Evolutionary conservation across 2,329 filamentous ascomycete genomes (phyloP).

Genomic region (Juglanconis juglandina): DNA sequence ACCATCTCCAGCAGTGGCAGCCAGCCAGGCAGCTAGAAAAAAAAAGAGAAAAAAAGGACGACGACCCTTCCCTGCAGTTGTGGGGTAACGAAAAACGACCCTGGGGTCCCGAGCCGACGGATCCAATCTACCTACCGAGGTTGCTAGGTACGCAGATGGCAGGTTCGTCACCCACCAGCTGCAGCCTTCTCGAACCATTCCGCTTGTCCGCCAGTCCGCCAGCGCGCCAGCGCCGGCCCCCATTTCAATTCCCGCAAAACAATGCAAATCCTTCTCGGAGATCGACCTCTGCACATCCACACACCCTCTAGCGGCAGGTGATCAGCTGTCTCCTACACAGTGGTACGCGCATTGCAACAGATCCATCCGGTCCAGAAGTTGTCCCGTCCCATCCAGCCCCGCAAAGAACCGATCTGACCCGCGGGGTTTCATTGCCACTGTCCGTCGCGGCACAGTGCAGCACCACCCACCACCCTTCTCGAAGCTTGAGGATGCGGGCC

Average conservation of each 20-base stretch:
- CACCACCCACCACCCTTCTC: neutral
- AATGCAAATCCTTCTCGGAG: too few species aligned
- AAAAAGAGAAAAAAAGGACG: neutral
- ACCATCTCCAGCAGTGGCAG: neutral
- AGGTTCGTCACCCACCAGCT: neutral
- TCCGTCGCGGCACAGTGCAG: neutral
- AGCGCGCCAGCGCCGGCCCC: neutral
- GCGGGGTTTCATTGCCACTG: neutral
- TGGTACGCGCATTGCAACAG: neutral
- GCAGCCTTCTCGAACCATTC: conserved; percentile 2
- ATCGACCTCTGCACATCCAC: neutral
- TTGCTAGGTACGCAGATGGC: too few species aligned
- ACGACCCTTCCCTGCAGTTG: conserved; percentile 3
- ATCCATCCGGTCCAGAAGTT: neutral
- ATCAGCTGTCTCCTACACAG: conserved; percentile 4
- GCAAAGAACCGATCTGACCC: neutral
- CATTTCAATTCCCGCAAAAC: neutral
- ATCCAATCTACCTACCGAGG: neutral
- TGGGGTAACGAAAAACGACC: conserved; percentile 5
- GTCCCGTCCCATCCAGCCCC: neutral
- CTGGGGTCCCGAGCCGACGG: conserved; percentile 3
- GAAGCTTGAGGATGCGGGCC: neutral
- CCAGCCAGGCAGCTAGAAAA: too few species aligned
- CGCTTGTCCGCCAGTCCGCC: neutral
- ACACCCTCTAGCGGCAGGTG: conserved; percentile 1